These are phyloP conservation scores for Fragosphaeria purpurea DNA, from an alignment of 2,329 filamentous ascomycete species.

Conservation along the genomic window DNA sequence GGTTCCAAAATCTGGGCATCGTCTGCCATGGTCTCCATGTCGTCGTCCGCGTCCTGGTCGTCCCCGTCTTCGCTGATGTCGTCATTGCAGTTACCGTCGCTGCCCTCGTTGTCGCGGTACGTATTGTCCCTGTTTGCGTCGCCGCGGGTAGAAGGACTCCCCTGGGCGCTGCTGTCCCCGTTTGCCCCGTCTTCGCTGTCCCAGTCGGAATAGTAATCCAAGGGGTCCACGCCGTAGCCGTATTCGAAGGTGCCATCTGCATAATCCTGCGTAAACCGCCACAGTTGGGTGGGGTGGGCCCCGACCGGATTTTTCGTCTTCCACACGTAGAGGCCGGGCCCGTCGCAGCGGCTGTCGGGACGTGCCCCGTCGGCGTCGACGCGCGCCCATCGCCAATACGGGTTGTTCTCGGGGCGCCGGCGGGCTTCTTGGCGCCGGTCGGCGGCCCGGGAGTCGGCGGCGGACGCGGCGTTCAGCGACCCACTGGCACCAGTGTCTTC, in stretches of 20 bases:
- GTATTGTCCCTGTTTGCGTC: too few species aligned
- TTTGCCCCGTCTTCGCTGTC: not conserved
- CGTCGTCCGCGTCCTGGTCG: not conserved
- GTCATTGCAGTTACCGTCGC: not conserved
- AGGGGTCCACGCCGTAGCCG: not conserved
- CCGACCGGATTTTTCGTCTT: not conserved
- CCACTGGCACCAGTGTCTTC: too few species aligned
- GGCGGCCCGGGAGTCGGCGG: too few species aligned
- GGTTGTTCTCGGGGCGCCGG: too few species aligned
- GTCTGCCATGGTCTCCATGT: not conserved
- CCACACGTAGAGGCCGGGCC: not conserved
- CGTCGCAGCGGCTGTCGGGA: not conserved
- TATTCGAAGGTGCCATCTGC: not conserved
- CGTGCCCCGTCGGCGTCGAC: not conserved
- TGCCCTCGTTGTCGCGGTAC: too few species aligned
- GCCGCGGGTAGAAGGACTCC: too few species aligned
- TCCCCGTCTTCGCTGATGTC: not conserved
- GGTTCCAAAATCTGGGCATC: too few species aligned
- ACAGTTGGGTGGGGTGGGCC: not conserved
- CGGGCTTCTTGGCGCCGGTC: too few species aligned
- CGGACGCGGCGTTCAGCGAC: too few species aligned
- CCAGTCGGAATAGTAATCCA: conserved; percentile 3
- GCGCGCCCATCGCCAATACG: too few species aligned
- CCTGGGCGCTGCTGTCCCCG: not conserved
- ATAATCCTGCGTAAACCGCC: not conserved